Base-by-base conservation (phyloP, 805 yeast genomes). In the Pichia kluyveri region DNA sequence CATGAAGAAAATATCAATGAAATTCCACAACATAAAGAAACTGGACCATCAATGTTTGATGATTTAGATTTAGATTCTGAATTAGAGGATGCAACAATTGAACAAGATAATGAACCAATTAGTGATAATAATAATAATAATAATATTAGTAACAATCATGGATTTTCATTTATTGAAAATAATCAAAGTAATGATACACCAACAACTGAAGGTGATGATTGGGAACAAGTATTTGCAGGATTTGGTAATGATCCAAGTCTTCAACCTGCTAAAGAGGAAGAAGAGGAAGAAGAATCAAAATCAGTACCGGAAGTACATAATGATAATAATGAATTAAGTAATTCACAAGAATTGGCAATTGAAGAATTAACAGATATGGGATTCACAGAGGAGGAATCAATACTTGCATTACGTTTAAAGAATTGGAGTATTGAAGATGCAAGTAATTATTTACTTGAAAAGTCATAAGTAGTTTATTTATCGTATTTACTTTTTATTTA, bases 181-280 rank as follows among this genome's bases (percentile, higher is more conserved):
- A 43, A 48, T 30, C 51, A 32, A 8, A 7, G 15, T 46, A 12
- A 47, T 47, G 23, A 44, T 34, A 38, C 42, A 23, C 32, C 9
- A 26, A 9, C 18, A 17, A 38, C 14, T 32, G 72, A 74, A 5
- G 69, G 60, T 46, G 95, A 87, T 58, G 97, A 89, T 63, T 89
- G 97, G 97, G 96, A 89, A 59, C 90, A 87, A 67, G 75, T 89
- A 27, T 89, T 89, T 69, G 91, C 95, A 4, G 96, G 95, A 0
- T 85, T 86, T 61, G 90, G 91, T 17, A 83, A 83, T 54, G 72
- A 63, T 54, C 67, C 63, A 37, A 54, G 48, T 26, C 28, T 59
- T 46, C 54, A 58, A 31, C 52, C 56, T 7, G 53, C 51, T 1
- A 37, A 46, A 11, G 38, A 49, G 17, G 59, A 53, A n/a, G 38